Evolutionary conservation across 2,329 filamentous ascomycete genomes (phyloP).

Genomic region (Teratosphaeria pseudoeucalypti): DNA sequence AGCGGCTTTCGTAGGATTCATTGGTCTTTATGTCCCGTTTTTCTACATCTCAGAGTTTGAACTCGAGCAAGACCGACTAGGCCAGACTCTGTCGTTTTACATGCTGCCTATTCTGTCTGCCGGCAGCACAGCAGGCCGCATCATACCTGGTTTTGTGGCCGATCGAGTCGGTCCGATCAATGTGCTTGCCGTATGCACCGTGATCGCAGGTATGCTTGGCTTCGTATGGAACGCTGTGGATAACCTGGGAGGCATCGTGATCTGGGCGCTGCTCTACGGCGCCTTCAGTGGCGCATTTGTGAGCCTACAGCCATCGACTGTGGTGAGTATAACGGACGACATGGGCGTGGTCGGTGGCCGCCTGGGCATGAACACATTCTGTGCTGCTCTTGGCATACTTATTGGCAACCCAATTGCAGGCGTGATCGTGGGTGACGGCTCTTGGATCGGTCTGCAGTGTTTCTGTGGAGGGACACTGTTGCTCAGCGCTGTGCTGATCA

Average conservation of each 20-base stretch:
- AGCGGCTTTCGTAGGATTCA: conserved; percentile 39
- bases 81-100: conserved; percentile 48
- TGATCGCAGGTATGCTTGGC: conserved; percentile 29
- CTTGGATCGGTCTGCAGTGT: conserved; percentile 12
- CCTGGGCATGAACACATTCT: conserved; percentile 17
- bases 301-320: conserved; percentile 11
- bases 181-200: conserved; percentile 28
- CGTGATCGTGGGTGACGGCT: conserved; percentile 7
- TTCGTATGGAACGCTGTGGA: conserved; percentile 11
- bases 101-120: conserved; percentile 56
- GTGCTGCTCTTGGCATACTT: conserved; percentile 12
- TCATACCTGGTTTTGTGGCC: conserved; percentile 45
- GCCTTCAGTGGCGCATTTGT: conserved; percentile 15
- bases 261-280: conserved; percentile 15
- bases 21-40: conserved; percentile 37
- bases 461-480: conserved; percentile 16
- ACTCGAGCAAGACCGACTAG: conserved; percentile 41
- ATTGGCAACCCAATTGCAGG: conserved; percentile 17
- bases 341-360: conserved; percentile 12
- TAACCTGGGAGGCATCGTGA: conserved; percentile 8
- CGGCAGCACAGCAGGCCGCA: conserved; percentile 46
- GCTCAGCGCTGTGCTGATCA: conserved; percentile 5
- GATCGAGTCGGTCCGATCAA: conserved; percentile 40
- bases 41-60: conserved; percentile 54
- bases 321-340: conserved; percentile 14